These are phyloP conservation scores for Cutaneotrichosporon dermatis DNA, from an alignment of 1,284 basidiomycete species.

Conservation along the genomic window DNA sequence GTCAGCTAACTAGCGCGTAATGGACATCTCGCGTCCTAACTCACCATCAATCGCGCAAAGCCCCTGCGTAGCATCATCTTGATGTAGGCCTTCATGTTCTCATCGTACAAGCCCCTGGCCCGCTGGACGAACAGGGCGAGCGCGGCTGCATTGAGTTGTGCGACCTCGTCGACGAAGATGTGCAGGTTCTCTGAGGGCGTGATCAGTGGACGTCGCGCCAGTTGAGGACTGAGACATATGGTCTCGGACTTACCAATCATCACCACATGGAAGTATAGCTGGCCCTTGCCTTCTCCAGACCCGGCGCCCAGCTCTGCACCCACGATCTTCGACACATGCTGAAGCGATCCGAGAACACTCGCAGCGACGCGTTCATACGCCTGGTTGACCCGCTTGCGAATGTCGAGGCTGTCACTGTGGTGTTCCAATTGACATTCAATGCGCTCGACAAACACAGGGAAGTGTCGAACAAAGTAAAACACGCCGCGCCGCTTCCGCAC, in stretches of 20 bases:
- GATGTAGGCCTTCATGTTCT: constrained; percentile 79
- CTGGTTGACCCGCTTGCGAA: constrained; percentile 70
- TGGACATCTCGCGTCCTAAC: constrained; percentile 34
- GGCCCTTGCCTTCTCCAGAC: constrained; percentile 83
- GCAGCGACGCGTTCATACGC: constrained; percentile 84
- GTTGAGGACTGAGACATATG: background rate
- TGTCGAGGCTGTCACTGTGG: constrained; percentile 68
- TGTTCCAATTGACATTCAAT: constrained; percentile 77
- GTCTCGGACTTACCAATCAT: constrained; percentile 68
- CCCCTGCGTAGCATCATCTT: constrained; percentile 81
- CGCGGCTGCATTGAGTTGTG: constrained; percentile 58
- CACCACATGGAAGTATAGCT: constrained; percentile 92
- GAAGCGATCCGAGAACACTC: constrained; percentile 84
- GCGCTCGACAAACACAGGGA: constrained; percentile 79
- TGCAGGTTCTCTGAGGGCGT: constrained; percentile 81
- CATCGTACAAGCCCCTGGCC: constrained; percentile 79
- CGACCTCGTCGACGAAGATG: constrained; percentile 77
- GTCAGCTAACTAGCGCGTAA: no score
- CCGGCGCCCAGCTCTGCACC: constrained; percentile 55
- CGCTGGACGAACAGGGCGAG: constrained; percentile 65
- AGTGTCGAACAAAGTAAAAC: constrained; percentile 86
- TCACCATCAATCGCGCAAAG: constrained; percentile 79
- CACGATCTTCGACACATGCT: constrained; percentile 90
- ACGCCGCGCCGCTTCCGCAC: constrained; percentile 81
- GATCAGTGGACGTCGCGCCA: no score